Conservation (phyloP, 805 yeast genomes). For the Tetrapisispora fleetii region DNA sequence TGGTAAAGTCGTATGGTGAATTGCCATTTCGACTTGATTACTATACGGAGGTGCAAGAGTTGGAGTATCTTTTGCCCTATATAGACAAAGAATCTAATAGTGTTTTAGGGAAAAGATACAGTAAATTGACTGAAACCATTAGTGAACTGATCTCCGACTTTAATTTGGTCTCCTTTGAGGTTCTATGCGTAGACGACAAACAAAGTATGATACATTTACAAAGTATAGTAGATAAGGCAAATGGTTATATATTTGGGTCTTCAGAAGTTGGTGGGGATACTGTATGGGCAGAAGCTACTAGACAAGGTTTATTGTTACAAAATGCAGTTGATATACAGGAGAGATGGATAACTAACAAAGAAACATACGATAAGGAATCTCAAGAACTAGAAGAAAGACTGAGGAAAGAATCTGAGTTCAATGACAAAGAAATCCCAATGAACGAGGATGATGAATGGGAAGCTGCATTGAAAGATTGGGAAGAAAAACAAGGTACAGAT, state of each 20-base stretch:
- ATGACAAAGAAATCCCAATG: conserved; percentile 41
- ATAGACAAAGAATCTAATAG: conserved; percentile 70
- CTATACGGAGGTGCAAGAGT: conserved; percentile 87
- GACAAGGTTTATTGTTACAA: conserved; percentile 57
- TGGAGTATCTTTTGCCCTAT: conserved; percentile 55
- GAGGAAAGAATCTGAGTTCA: conserved; percentile 32
- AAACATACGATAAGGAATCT: conserved; percentile 58
- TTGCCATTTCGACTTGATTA: conserved; percentile 75
- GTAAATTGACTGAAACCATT: conserved; percentile 61
- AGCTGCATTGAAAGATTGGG: conserved; percentile 50
- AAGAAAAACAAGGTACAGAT: conserved; percentile 26
- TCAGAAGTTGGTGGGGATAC: conserved; percentile 96
- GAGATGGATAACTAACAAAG: conserved; percentile 87
- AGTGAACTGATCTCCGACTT: conserved; percentile 82
- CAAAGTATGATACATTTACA: conserved; percentile 79
- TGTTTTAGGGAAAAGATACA: conserved; percentile 51
- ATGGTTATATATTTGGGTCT: conserved; percentile 87
- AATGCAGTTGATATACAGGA: conserved; percentile 67
- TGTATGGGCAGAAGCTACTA: conserved; percentile 91
- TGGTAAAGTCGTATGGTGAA: conserved; percentile 64
- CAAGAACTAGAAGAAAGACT: conserved; percentile 36
- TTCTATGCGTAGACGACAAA: conserved; percentile 83
- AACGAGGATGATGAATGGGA: conserved; percentile 69
- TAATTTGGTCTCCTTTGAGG: conserved; percentile 80
- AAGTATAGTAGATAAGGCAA: conserved; percentile 75